Evolutionary conservation across 371 early-diverging fungal species (phyloP).

Genomic region (Syncephalis plumigaleata): DNA sequence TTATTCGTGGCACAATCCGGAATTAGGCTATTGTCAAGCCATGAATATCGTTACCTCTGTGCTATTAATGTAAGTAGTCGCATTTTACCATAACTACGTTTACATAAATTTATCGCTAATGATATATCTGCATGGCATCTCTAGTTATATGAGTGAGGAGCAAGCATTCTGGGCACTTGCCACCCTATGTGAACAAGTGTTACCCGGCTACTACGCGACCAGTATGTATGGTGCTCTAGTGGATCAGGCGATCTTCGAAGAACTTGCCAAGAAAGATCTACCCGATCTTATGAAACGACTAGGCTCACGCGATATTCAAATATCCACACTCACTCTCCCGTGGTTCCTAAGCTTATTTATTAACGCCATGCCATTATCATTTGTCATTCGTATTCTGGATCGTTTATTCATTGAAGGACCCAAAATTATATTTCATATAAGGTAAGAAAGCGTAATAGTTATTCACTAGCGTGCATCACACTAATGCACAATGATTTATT

Average conservation of each 20-base stretch:
- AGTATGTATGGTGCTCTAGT: conserved; percentile 93
- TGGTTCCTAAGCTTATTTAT: conserved; percentile 93
- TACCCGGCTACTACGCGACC: conserved; percentile 90
- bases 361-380: conserved; percentile 79
- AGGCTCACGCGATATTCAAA: conserved; percentile 72
- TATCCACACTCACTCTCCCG: conserved; percentile 85
- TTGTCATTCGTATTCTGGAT: conserved; percentile 80
- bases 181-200: conserved; percentile 69
- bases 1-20: conserved; percentile 70
- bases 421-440: conserved; percentile 76
- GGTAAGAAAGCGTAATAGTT: no score
- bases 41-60: conserved; percentile 96
- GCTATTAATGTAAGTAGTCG: conserved; percentile 19
- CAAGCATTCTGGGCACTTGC: conserved; percentile 91
- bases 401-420: conserved; percentile 91
- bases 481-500: conserved; percentile 8
- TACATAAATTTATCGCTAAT: no score
- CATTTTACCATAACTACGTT: no score
- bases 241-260: conserved; percentile 90
- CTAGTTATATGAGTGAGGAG: conserved; percentile 71
- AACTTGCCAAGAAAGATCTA: conserved; percentile 59
- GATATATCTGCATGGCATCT: no score
- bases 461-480: no score
- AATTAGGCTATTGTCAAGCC: conserved; percentile 96
- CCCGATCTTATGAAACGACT: conserved; percentile 62